Evolutionary conservation across 805 yeast genomes (phyloP).

Genomic region (Blastobotrys peoriensis): DNA sequence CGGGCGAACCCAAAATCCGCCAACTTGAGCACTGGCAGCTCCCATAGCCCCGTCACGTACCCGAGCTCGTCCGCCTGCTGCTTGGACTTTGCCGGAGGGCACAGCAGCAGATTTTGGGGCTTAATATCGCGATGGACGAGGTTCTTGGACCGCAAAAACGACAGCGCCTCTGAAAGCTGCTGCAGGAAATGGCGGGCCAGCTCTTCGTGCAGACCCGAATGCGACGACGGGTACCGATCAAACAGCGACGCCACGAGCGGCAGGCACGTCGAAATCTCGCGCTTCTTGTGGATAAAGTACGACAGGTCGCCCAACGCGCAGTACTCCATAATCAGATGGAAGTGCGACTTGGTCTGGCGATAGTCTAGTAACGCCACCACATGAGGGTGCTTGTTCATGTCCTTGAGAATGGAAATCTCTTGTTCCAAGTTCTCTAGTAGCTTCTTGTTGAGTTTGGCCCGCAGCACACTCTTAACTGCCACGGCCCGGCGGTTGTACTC

Average conservation of each 20-base stretch:
- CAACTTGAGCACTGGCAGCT: slow-evolving; percentile 81
- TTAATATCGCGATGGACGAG: slow-evolving; percentile 93
- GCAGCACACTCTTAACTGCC: slow-evolving; percentile 83
- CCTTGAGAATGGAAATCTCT: slow-evolving; percentile 83
- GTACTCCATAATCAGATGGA: slow-evolving; percentile 92
- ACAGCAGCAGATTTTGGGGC: slow-evolving; percentile 78
- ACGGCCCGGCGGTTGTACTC: slow-evolving; percentile 53
- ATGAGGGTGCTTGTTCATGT: slow-evolving; percentile 79
- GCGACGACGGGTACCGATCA: slow-evolving; percentile 78
- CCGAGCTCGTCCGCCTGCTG: slow-evolving; percentile 50
- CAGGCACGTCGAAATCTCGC: slow-evolving; percentile 63
- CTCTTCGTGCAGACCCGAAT: slow-evolving; percentile 71
- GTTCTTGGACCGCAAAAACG: slow-evolving; percentile 74
- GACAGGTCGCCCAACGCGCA: slow-evolving; percentile 94
- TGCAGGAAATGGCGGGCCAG: slow-evolving; percentile 78
- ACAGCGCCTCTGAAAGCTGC: slow-evolving; percentile 78
- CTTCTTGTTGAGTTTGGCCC: slow-evolving; percentile 79
- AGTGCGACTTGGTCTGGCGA: slow-evolving; percentile 65
- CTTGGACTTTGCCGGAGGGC: slow-evolving; percentile 71
- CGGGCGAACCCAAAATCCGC: slow-evolving; percentile 99
- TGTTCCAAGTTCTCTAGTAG: slow-evolving; percentile 85
- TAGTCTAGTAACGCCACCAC: slow-evolving; percentile 83
- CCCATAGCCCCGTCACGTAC: slow-evolving; percentile 69
- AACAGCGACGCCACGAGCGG: slow-evolving; percentile 74
- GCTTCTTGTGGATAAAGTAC: slow-evolving; percentile 71